Conservation (phyloP, 176 grass and related monocot genomes). For the Cymbopogon citratus region DNA sequence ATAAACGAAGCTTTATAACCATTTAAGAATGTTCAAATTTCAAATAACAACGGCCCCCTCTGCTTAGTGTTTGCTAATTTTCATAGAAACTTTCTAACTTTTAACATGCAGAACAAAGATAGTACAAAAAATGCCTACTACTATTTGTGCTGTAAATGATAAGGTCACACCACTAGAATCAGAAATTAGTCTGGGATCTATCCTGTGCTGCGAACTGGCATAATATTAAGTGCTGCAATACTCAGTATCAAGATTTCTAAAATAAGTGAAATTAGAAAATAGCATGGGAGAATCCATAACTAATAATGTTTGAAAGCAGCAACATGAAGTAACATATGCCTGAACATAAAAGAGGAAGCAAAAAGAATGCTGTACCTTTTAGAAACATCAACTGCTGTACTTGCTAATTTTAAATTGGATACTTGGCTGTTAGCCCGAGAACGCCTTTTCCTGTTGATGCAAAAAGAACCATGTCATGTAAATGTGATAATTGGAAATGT, state of each 20-base stretch:
- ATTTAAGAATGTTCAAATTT: not conserved
- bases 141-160: constrained; percentile 1
- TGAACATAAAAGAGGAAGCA: not conserved
- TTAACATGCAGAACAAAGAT: not conserved
- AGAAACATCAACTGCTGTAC: constrained; percentile 21
- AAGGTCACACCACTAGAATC: not conserved
- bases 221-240: not conserved
- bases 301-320: not conserved
- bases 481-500: not conserved
- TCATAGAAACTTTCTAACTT: not conserved
- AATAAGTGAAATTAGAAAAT: not conserved
- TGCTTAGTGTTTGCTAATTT: not conserved
- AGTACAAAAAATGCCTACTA: not conserved
- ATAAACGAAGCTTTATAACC: not conserved
- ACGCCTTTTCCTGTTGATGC: constrained; percentile 53
- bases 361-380: constrained; percentile 47
- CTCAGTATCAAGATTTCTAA: not conserved
- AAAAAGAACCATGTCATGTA: constrained; percentile 13
- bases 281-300: not conserved
- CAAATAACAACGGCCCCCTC: not conserved
- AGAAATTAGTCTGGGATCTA: not conserved
- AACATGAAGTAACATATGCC: constrained; percentile 8
- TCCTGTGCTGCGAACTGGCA: not conserved
- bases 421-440: constrained; percentile 34
- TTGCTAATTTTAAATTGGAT: constrained; percentile 31